Evolutionary conservation across 1,284 basidiomycete genomes (phyloP).

Genomic region (Pyrrhoderma lamaoense): DNA sequence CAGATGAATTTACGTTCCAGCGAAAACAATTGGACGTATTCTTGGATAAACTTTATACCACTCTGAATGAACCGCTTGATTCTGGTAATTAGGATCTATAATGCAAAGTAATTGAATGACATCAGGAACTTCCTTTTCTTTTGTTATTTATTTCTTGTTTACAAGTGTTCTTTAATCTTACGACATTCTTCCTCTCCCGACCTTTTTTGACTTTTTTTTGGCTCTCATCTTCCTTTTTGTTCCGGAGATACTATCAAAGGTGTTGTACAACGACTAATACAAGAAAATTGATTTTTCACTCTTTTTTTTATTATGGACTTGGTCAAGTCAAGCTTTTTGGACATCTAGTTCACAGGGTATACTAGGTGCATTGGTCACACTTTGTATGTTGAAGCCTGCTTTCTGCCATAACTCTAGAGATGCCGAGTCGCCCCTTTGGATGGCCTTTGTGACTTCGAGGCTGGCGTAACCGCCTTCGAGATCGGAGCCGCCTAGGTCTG

Average conservation of each 20-base stretch:
- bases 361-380: slow-evolving; percentile 1
- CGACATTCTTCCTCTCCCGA: not conserved
- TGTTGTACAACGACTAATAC: slow-evolving; percentile 2
- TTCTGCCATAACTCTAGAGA: slow-evolving; percentile 46
- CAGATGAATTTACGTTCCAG: slow-evolving; percentile 57
- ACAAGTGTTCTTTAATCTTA: no score
- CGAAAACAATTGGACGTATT: slow-evolving; percentile 58
- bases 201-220: not conserved
- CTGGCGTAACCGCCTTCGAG: slow-evolving; percentile 52
- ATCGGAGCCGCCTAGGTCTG: slow-evolving; percentile 60
- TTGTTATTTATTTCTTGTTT: no score
- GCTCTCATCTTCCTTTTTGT: not conserved
- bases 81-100: slow-evolving; percentile 25
- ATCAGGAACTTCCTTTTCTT: no score
- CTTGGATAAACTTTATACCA: slow-evolving; percentile 47
- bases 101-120: no score
- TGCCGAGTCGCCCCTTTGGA: slow-evolving; percentile 35
- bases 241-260: not conserved
- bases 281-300: not conserved
- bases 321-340: not conserved
- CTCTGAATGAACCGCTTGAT: slow-evolving; percentile 29
- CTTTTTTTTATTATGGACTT: not conserved
- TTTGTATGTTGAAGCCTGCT: slow-evolving; percentile 28
- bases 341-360: not conserved
- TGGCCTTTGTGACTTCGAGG: slow-evolving; percentile 42